phyloP scores from a whole-genome alignment of 202 grass and related monocot species.

The Zoysia matrella region DNA sequence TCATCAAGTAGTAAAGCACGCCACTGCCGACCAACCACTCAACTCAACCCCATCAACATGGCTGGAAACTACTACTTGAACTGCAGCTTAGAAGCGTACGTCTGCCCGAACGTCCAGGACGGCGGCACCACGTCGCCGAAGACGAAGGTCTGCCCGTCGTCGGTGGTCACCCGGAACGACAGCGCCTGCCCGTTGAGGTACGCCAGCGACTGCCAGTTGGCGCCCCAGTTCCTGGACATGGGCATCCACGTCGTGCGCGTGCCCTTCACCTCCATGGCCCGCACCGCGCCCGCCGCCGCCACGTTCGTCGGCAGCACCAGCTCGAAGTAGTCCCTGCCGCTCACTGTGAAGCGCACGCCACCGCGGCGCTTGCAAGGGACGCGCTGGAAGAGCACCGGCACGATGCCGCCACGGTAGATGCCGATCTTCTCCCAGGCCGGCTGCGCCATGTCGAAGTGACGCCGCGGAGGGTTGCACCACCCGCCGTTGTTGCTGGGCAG shows the following conservation, averaged over 20 bases:
- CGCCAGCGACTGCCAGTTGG: conserved; percentile 42
- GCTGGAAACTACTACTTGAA: conserved; percentile 24
- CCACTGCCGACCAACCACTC: conserved; percentile 44
- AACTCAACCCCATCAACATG: background rate
- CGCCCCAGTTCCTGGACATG: conserved; percentile 61
- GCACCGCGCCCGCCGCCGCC: conserved; percentile 47
- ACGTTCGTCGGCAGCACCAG: conserved; percentile 62
- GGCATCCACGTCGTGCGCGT: conserved; percentile 18
- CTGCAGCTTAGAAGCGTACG: conserved; percentile 53
- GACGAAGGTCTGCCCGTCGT: conserved; percentile 43
- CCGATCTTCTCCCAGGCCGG: too few species aligned
- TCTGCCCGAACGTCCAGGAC: conserved; percentile 63
- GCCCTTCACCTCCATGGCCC: conserved; percentile 42
- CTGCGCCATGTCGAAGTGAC: too few species aligned
- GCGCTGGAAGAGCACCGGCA: conserved; percentile 31
- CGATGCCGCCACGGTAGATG: too few species aligned
- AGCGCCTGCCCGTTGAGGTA: conserved; percentile 49
- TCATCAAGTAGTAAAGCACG: conserved; percentile 31
- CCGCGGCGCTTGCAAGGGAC: conserved; percentile 58
- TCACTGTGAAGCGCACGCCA: conserved; percentile 57
- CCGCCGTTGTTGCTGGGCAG: conserved; percentile 46
- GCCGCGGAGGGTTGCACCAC: too few species aligned
- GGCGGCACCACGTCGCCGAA: conserved; percentile 47
- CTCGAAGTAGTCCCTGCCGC: conserved; percentile 53
- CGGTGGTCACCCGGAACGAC: conserved; percentile 48